Conservation (phyloP, 2,329 filamentous ascomycete species). For the Chrysoporthe deuterocubensis region DNA sequence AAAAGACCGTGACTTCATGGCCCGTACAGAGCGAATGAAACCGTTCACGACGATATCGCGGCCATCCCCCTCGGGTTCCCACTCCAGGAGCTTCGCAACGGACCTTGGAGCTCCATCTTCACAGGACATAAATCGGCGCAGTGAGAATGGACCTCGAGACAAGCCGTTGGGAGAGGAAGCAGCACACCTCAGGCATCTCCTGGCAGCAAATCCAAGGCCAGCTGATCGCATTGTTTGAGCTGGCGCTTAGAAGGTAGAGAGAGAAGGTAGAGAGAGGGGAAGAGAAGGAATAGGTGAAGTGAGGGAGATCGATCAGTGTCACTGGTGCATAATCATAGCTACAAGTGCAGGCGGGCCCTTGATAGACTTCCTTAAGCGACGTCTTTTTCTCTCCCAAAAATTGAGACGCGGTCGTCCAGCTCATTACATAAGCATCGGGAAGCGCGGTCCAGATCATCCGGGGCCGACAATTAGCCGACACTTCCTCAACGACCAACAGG, state of each 20-base stretch:
- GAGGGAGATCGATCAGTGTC: not conserved
- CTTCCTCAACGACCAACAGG: not conserved
- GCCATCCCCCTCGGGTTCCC: conserved; percentile 49
- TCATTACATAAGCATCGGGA: conserved; percentile 10
- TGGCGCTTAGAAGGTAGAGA: not conserved
- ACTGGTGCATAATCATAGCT: not conserved
- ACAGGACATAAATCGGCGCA: conserved; percentile 18
- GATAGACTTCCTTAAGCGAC: not conserved
- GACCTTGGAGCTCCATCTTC: conserved; percentile 45
- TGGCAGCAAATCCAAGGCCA: conserved; percentile 22
- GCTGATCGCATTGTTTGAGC: conserved; percentile 26
- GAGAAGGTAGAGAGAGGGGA: not conserved
- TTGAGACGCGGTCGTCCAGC: not conserved
- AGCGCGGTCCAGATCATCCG: not conserved
- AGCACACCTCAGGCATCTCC: conserved; percentile 11
- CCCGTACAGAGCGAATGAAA: conserved; percentile 81
- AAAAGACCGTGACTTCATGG: conserved; percentile 84
- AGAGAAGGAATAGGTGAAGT: too few relatives aligned
- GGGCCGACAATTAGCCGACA: conserved; percentile 7
- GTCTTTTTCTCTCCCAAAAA: not conserved
- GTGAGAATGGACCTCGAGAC: conserved; percentile 7
- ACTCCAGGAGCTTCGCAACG: conserved; percentile 61
- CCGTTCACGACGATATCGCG: conserved; percentile 70
- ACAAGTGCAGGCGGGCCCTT: not conserved
- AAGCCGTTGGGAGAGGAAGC: not conserved